Conservation (phyloP, 2,329 filamentous ascomycete genomes). For the Kalaharituber pfeilii region DNA sequence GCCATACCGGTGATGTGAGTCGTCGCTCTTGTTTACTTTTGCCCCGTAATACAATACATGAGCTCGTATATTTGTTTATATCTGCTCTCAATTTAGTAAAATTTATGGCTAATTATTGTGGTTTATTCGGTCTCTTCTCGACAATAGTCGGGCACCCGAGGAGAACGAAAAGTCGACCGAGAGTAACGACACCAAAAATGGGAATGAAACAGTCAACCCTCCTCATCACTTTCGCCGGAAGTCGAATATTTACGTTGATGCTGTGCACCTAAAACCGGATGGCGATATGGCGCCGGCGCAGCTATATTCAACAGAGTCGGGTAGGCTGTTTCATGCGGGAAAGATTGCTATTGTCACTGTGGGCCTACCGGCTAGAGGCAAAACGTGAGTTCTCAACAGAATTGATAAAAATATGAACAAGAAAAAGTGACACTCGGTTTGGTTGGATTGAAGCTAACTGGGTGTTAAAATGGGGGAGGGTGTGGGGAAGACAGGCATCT, state of each 20-base stretch:
- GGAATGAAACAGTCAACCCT: too few relatives aligned
- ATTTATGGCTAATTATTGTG: too few relatives aligned
- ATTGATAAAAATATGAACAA: too few relatives aligned
- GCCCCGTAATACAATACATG: too few relatives aligned
- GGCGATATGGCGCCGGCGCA: slow-evolving; percentile 80
- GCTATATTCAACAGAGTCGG: slow-evolving; percentile 95
- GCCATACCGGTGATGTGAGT: too few relatives aligned
- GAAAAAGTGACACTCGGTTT: background rate
- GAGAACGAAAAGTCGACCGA: too few relatives aligned
- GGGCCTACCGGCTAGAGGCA: slow-evolving; percentile 81
- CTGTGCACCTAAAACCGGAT: slow-evolving; percentile 81
- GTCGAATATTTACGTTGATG: slow-evolving; percentile 92
- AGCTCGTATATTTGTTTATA: too few relatives aligned
- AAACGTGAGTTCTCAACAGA: slow-evolving; percentile 47
- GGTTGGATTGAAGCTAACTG: slow-evolving; percentile 1
- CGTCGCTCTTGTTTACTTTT: too few relatives aligned
- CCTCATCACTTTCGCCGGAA: slow-evolving; percentile 66
- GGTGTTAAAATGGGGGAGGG: slow-evolving; percentile 5
- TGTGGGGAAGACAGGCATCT: slow-evolving; percentile 47
- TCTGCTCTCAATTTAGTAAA: too few relatives aligned
- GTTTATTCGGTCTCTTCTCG: too few relatives aligned
- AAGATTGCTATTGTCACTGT: slow-evolving; percentile 96
- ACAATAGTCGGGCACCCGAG: too few relatives aligned
- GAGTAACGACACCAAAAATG: too few relatives aligned
- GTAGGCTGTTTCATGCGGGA: slow-evolving; percentile 88